Conservation (phyloP, 2,329 filamentous ascomycete species). For the Macrophomina pseudophaseolina region DNA sequence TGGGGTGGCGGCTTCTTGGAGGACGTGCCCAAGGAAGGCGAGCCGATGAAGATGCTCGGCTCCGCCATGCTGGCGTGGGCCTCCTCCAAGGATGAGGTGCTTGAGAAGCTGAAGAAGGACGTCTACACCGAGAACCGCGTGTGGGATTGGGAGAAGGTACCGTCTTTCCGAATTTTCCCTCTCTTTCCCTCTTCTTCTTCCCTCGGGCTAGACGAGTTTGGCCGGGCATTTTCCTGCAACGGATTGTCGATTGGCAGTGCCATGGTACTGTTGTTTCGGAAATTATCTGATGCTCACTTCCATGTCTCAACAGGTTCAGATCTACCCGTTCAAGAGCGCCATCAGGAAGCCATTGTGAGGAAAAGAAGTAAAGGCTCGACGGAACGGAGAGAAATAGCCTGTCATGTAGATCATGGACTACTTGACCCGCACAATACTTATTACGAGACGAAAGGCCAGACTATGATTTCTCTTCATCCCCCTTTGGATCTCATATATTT, state of each 20-base stretch:
- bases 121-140: slow-evolving; percentile 74
- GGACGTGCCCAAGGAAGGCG: slow-evolving; percentile 66
- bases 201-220: too few relatives aligned
- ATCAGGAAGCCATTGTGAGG: slow-evolving; percentile 48
- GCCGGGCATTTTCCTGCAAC: background rate
- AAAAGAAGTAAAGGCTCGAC: background rate
- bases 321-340: slow-evolving; percentile 56
- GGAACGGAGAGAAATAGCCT: background rate
- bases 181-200: background rate
- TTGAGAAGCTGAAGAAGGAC: slow-evolving; percentile 71
- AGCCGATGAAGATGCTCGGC: slow-evolving; percentile 73
- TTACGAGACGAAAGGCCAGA: background rate
- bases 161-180: slow-evolving; percentile 10
- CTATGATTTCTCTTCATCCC: too few relatives aligned
- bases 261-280: background rate
- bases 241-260: background rate
- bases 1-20: slow-evolving; percentile 73
- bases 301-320: slow-evolving; percentile 36
- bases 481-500: too few relatives aligned
- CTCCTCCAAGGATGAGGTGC: slow-evolving; percentile 70
- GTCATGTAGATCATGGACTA: background rate
- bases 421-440: background rate
- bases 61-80: slow-evolving; percentile 72
- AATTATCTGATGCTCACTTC: background rate
- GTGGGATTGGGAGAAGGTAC: slow-evolving; percentile 69